A percentile compares a stretch with the other conserved stretches of the same genome.
phyloP scores from a whole-genome alignment of 768 basidiomycete species.

The Suillus alpinus region DNA sequence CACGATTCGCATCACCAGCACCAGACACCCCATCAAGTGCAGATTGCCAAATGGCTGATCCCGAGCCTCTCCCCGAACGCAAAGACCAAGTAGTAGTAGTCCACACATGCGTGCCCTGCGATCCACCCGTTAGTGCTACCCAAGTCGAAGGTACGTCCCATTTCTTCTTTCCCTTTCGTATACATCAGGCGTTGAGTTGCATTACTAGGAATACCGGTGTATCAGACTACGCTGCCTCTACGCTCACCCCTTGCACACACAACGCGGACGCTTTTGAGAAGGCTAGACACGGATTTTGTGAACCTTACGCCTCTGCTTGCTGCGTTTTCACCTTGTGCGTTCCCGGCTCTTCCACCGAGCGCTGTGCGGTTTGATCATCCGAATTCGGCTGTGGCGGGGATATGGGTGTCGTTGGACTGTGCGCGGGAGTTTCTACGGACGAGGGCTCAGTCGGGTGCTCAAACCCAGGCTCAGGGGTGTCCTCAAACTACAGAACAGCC shows the following conservation, averaged over 20 bases:
- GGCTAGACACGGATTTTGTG: conserved; percentile 78
- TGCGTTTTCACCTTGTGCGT: conserved; percentile 19
- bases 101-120: conserved; percentile 61
- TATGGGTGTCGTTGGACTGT: conserved; percentile 66
- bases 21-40: not conserved
- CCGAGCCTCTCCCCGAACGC: not conserved
- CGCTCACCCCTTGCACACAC: conserved; percentile 24
- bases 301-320: conserved; percentile 59
- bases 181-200: conserved; percentile 10
- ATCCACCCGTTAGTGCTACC: conserved; percentile 61
- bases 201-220: conserved; percentile 64
- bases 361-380: conserved; percentile 50
- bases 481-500: not conserved
- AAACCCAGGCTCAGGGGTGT: too few relatives aligned
- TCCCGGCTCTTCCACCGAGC: conserved; percentile 39
- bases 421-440: conserved; percentile 40
- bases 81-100: conserved; percentile 45
- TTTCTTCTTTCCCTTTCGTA: not conserved
- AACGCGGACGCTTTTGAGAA: conserved; percentile 46
- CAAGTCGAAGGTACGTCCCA: conserved; percentile 62
- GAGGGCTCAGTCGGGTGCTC: not conserved
- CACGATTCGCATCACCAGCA: conserved; percentile 7
- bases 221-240: conserved; percentile 61
- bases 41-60: conserved; percentile 2
- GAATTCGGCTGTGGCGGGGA: conserved; percentile 52